Percentiles rank a stretch among this genome's conserved stretches.
Conservation (phyloP, 176 grass and related monocot species). For the Stipa capillata region DNA sequence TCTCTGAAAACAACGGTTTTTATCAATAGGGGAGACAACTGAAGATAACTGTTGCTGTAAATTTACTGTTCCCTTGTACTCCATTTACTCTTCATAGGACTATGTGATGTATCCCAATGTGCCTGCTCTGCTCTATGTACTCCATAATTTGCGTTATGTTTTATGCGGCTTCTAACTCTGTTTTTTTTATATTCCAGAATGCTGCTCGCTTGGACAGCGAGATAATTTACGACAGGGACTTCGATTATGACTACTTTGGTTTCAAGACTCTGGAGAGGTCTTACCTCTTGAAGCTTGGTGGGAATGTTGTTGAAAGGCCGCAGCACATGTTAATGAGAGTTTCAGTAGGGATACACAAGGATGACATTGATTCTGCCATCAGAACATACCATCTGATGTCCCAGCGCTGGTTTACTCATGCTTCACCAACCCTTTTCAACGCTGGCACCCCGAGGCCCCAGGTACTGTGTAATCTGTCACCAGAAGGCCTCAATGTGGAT, state of each 20-base stretch:
- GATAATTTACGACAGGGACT: constrained; percentile 98
- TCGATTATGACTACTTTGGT: constrained; percentile 95
- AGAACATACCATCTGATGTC: constrained; percentile 92
- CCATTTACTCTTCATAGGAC: background rate
- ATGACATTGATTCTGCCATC: constrained; percentile 75
- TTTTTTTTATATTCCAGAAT: too few relatives aligned
- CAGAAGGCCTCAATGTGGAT: background rate
- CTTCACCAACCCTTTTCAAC: constrained; percentile 88
- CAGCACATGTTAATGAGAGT: constrained; percentile 99
- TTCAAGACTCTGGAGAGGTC: constrained; percentile 97
- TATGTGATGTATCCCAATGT: background rate
- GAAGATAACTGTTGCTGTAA: background rate
- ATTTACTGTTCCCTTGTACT: background rate
- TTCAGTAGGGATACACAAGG: constrained; percentile 92
- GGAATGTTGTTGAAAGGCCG: constrained; percentile 66
- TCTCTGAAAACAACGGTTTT: background rate
- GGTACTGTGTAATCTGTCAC: constrained; percentile 18
- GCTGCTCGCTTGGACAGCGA: constrained; percentile 78
- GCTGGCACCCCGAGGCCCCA: constrained; percentile 87
- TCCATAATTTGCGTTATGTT: background rate
- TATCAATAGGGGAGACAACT: background rate
- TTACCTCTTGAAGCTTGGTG: constrained; percentile 70
- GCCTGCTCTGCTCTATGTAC: background rate
- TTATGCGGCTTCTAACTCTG: background rate
- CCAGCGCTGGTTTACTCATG: constrained; percentile 97